phyloP scores from a whole-genome alignment of 768 basidiomycete species.

The Boletus huronensis region DNA sequence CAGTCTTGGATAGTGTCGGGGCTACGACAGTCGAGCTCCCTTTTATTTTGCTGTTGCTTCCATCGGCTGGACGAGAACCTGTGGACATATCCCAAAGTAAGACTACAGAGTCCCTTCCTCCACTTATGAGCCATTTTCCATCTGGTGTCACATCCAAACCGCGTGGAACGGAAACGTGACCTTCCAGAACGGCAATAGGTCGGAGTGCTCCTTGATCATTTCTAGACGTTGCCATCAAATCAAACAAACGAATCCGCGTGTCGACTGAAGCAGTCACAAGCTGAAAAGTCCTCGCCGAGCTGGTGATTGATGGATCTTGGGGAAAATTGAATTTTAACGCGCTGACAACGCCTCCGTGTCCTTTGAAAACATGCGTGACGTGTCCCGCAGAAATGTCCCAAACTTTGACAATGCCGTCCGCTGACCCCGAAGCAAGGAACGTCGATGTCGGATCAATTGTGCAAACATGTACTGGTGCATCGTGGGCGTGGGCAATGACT shows the following conservation, averaged over 20 bases:
- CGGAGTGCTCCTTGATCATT: conserved; percentile 54
- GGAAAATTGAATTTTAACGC: conserved; percentile 85
- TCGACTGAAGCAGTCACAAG: conserved; percentile 92
- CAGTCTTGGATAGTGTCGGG: conserved; percentile 70
- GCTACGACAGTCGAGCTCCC: conserved; percentile 44
- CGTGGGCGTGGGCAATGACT: conserved; percentile 80
- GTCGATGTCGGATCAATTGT: conserved; percentile 80
- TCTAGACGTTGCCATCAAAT: conserved; percentile 65
- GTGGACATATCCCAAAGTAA: conserved; percentile 80
- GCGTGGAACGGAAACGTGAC: conserved; percentile 91
- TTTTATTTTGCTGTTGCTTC: conserved; percentile 31
- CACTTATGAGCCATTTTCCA: conserved; percentile 87
- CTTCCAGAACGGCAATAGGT: conserved; percentile 82
- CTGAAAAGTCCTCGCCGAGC: conserved; percentile 56
- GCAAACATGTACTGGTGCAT: conserved; percentile 91
- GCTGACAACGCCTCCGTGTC: conserved; percentile 96
- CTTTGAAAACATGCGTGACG: conserved; percentile 91
- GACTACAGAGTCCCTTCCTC: conserved; percentile 90
- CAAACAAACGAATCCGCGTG: conserved; percentile 88
- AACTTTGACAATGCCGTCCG: conserved; percentile 95
- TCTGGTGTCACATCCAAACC: conserved; percentile 83
- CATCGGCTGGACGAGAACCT: neutral
- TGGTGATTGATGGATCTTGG: conserved; percentile 49
- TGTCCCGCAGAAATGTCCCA: conserved; percentile 89
- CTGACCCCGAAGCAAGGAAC: conserved; percentile 92